Conservation (phyloP, 345 rosid species). For the Chamaenerion angustifolium region DNA sequence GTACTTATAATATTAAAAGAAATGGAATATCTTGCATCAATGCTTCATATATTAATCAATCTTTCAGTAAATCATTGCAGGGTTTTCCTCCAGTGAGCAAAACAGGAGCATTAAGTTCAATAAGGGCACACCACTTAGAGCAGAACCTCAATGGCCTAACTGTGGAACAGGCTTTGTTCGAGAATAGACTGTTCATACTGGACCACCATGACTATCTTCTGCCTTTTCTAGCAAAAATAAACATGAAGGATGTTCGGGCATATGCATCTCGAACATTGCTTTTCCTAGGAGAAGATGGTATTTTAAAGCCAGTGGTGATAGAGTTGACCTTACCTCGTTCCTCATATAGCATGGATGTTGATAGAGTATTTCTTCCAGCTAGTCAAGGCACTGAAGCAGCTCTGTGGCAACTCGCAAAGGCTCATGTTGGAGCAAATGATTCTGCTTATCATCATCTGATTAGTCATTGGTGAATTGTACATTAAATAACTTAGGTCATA, state of each 20-base stretch:
- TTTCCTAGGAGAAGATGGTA: conserved; percentile 21
- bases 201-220: conserved; percentile 52
- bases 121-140: conserved; percentile 20
- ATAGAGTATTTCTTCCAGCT: conserved; percentile 26
- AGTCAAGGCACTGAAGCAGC: conserved; percentile 34
- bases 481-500: neutral
- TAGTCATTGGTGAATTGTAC: conserved; percentile 41
- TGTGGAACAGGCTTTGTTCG: conserved; percentile 26
- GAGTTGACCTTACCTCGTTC: conserved; percentile 35
- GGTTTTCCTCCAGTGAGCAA: conserved; percentile 34
- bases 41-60: neutral
- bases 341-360: neutral
- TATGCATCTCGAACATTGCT: conserved; percentile 48
- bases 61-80: conserved; percentile 15
- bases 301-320: conserved; percentile 40
- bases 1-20: no score
- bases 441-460: conserved; percentile 46
- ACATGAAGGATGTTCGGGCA: conserved; percentile 26
- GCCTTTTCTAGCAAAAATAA: conserved; percentile 32
- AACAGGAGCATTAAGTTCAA: conserved; percentile 21
- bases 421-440: conserved; percentile 54
- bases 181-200: conserved; percentile 30
- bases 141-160: conserved; percentile 36
- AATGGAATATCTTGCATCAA: no score
- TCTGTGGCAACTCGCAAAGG: conserved; percentile 46